Conservation (phyloP, 75 land plant genomes). For the Sequoiadendron giganteum region DNA sequence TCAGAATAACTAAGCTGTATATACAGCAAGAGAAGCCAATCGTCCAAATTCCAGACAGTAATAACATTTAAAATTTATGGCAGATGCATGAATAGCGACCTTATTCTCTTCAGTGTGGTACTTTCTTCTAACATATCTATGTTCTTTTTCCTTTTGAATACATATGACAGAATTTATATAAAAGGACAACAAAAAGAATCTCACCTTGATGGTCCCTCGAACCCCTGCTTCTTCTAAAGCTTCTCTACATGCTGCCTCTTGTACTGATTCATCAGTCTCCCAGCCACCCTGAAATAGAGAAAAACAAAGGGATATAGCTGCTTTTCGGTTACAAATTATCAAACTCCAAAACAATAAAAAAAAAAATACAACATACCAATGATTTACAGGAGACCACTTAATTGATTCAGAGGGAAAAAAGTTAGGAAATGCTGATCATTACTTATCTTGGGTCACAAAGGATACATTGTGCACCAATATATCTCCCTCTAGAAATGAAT, state of each 20-base stretch:
- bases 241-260: slow-evolving; percentile 80
- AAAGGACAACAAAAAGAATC: background rate
- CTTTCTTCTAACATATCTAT: background rate
- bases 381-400: background rate
- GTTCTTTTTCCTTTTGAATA: background rate
- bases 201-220: slow-evolving; percentile 47
- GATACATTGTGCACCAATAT: background rate
- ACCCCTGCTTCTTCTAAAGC: slow-evolving; percentile 91
- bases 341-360: background rate
- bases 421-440: background rate
- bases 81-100: background rate
- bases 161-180: background rate
- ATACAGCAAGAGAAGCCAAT: background rate
- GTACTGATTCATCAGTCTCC: slow-evolving; percentile 78
- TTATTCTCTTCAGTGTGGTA: background rate
- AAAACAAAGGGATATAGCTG: background rate
- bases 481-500: background rate
- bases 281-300: slow-evolving; percentile 72
- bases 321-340: background rate
- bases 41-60: background rate
- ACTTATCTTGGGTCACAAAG: background rate
- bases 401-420: background rate
- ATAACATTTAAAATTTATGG: background rate
- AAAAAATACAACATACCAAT: background rate
- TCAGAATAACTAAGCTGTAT: background rate